Percentiles rank a stretch among this genome's conserved stretches.
These are phyloP conservation scores for Russula olivacea DNA, from an alignment of 768 basidiomycete genomes.

Conservation along the genomic window DNA sequence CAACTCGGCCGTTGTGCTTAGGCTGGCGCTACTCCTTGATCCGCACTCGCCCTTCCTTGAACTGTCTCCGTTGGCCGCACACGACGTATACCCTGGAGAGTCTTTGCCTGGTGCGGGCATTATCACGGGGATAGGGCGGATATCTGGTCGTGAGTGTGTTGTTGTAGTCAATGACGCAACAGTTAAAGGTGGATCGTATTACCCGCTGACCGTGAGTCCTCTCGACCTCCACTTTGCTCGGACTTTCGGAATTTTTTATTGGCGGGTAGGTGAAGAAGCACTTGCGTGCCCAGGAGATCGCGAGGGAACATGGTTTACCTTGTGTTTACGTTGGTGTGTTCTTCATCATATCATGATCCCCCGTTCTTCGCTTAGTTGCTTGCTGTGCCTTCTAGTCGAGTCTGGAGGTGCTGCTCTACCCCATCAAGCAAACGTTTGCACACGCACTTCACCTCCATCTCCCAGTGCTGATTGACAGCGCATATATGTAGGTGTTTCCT, in stretches of 20 bases:
- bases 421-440: slow-evolving; percentile 72
- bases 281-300: slow-evolving; percentile 88
- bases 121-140: slow-evolving; percentile 70
- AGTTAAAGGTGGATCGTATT: slow-evolving; percentile 90
- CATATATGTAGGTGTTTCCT: slow-evolving; percentile 60
- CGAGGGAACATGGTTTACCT: slow-evolving; percentile 82
- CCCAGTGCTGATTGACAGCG: background rate
- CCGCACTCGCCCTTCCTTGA: slow-evolving; percentile 87
- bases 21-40: slow-evolving; percentile 59
- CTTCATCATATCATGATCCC: slow-evolving; percentile 12
- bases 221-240: background rate
- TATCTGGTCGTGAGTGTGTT: slow-evolving; percentile 79
- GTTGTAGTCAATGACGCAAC: slow-evolving; percentile 93
- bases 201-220: slow-evolving; percentile 65
- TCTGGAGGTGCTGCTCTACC: slow-evolving; percentile 92
- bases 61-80: slow-evolving; percentile 77
- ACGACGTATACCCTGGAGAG: slow-evolving; percentile 75
- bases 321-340: slow-evolving; percentile 85
- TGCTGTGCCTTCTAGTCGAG: slow-evolving; percentile 52
- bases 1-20: background rate
- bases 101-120: slow-evolving; percentile 84
- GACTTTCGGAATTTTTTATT: background rate
- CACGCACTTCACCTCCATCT: background rate
- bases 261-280: slow-evolving; percentile 81
- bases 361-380: slow-evolving; percentile 3